Evolutionary conservation across 2,329 filamentous ascomycete species (phyloP).

Genomic region (Zarea fungicola): DNA sequence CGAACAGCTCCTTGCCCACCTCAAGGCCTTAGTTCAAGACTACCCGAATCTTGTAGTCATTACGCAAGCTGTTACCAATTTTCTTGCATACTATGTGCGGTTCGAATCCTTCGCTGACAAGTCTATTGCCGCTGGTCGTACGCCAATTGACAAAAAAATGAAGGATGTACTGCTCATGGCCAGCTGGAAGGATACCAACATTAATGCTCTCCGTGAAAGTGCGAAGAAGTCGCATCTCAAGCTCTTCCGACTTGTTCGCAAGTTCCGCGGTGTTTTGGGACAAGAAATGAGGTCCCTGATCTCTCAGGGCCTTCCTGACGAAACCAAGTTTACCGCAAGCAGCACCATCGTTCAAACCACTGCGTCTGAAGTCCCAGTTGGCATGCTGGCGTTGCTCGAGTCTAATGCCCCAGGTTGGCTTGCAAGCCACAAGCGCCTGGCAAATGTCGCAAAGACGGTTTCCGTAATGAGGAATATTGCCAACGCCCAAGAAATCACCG

Average conservation of each 20-base stretch:
- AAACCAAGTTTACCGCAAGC: conserved; percentile 24
- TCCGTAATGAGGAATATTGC: conserved; percentile 68
- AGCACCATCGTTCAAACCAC: background rate
- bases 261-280: conserved; percentile 75
- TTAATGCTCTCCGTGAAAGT: conserved; percentile 81
- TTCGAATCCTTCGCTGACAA: conserved; percentile 64
- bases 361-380: background rate
- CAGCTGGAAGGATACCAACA: conserved; percentile 98
- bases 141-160: conserved; percentile 81
- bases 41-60: conserved; percentile 55
- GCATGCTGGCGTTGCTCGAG: conserved; percentile 2
- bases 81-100: conserved; percentile 68
- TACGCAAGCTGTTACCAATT: conserved; percentile 63
- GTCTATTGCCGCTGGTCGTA: conserved; percentile 60
- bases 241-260: conserved; percentile 83
- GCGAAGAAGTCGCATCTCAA: conserved; percentile 87
- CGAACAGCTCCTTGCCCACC: conserved; percentile 57
- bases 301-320: conserved; percentile 54
- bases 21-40: conserved; percentile 56
- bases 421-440: conserved; percentile 58
- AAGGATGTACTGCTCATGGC: conserved; percentile 88
- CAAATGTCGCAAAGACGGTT: conserved; percentile 63
- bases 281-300: conserved; percentile 67
- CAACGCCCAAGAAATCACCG: conserved; percentile 42
- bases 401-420: conserved; percentile 31